Evolutionary conservation across 2,329 filamentous ascomycete species (phyloP).

Genomic region (Sclerotinia trifoliorum): DNA sequence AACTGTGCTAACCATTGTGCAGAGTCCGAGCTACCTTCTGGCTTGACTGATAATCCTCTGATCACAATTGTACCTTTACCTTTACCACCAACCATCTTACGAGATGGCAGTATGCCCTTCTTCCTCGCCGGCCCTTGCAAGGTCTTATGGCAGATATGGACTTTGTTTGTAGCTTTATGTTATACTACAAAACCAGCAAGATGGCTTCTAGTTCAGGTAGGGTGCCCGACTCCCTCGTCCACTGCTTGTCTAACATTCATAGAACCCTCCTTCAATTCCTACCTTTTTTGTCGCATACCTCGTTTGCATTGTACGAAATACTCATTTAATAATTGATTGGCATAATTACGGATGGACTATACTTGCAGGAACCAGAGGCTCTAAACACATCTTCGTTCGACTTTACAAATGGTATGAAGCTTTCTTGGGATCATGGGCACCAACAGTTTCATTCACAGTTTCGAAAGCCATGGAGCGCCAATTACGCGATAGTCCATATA

Average conservation of each 20-base stretch:
- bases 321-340: constrained; percentile 88
- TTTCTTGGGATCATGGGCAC: constrained; percentile 64
- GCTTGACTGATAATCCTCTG: constrained; percentile 64
- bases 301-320: constrained; percentile 73
- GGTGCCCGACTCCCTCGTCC: not conserved
- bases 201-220: constrained; percentile 71
- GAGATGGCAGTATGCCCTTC: constrained; percentile 71
- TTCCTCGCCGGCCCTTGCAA: constrained; percentile 77
- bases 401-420: constrained; percentile 78
- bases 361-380: constrained; percentile 60
- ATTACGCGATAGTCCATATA: constrained; percentile 62
- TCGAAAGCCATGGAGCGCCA: constrained; percentile 83
- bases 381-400: constrained; percentile 69
- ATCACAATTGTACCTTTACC: constrained; percentile 72
- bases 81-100: constrained; percentile 64
- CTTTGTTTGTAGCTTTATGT: constrained; percentile 67
- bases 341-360: constrained; percentile 99
- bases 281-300: constrained; percentile 75
- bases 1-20: constrained; percentile 21
- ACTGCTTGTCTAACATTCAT: constrained; percentile 38
- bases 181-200: constrained; percentile 71
- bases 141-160: constrained; percentile 76
- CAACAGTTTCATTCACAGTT: constrained; percentile 76
- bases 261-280: constrained; percentile 95
- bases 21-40: constrained; percentile 81